Conservation (phyloP, 2,329 filamentous ascomycete species). For the Didymella sp. region DNA sequence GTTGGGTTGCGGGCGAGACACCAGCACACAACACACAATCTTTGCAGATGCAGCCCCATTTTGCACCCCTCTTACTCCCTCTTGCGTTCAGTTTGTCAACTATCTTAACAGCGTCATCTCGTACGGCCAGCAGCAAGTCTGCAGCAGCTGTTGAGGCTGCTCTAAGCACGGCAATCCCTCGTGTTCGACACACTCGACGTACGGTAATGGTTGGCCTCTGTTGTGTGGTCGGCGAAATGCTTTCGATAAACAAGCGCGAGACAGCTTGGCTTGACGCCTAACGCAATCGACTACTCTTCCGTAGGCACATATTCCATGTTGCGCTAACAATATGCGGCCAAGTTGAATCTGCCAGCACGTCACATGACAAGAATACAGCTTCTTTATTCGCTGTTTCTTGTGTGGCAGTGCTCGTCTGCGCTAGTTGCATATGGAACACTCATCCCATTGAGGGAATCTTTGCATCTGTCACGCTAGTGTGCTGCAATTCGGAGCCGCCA, state of each 20-base stretch:
- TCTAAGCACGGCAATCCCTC: background rate
- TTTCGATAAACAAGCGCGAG: constrained; percentile 2
- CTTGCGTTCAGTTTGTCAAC: background rate
- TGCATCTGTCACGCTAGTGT: constrained; percentile 17
- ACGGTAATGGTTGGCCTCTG: background rate
- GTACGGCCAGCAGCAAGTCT: background rate
- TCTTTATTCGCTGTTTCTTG: no score
- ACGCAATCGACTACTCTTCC: constrained; percentile 11
- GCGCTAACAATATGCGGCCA: no score
- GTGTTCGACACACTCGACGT: background rate
- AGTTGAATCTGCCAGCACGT: no score
- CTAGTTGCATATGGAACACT: no score
- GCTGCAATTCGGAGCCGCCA: constrained; percentile 1
- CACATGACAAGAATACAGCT: no score
- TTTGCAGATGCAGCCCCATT: background rate
- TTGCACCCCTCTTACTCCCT: background rate
- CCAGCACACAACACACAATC: constrained; percentile 2
- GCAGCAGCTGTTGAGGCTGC: background rate
- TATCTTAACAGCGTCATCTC: background rate
- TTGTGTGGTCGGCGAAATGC: background rate
- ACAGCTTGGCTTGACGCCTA: constrained; percentile 3
- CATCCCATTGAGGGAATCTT: no score
- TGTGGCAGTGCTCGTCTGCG: no score
- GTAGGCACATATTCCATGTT: no score
- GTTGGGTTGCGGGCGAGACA: background rate